Evolutionary conservation across 192 early-diverging fungal genomes (phyloP).

Genomic region (Cladochytrium replicatum): DNA sequence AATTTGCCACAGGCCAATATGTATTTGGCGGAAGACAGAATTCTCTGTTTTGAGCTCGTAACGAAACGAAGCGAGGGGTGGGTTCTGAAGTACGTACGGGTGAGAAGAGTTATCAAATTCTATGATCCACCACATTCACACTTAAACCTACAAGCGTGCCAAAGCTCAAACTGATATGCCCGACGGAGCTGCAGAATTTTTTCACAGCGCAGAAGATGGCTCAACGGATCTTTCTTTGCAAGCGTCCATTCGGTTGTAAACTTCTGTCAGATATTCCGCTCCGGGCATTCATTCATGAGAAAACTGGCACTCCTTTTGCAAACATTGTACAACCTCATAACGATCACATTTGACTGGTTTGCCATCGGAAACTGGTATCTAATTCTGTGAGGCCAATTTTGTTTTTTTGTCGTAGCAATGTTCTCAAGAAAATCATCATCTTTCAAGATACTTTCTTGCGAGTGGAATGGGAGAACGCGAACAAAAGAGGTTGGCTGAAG

Average conservation of each 20-base stretch:
- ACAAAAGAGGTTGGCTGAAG: slow-evolving; percentile 11
- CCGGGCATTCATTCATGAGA: slow-evolving; percentile 47
- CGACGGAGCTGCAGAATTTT: slow-evolving; percentile 60
- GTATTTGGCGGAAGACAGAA: slow-evolving; percentile 66
- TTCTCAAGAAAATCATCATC: neutral
- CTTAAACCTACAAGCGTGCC: slow-evolving; percentile 44
- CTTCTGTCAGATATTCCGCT: slow-evolving; percentile 60
- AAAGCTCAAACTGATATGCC: slow-evolving; percentile 76
- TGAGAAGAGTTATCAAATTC: neutral
- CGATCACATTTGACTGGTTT: slow-evolving; percentile 67
- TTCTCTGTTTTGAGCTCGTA: slow-evolving; percentile 76
- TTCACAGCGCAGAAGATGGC: slow-evolving; percentile 69
- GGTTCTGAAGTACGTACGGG: slow-evolving; percentile 60
- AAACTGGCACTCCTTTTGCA: slow-evolving; percentile 56
- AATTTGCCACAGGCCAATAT: slow-evolving; percentile 65
- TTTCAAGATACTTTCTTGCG: slow-evolving; percentile 20
- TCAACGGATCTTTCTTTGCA: slow-evolving; percentile 82
- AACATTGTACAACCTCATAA: slow-evolving; percentile 58
- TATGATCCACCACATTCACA: neutral
- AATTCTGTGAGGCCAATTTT: slow-evolving; percentile 33
- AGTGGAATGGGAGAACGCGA: slow-evolving; percentile 2
- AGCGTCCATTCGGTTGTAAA: slow-evolving; percentile 61
- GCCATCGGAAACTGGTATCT: slow-evolving; percentile 59
- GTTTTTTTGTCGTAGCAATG: neutral
- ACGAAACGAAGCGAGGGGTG: slow-evolving; percentile 64